Percentiles rank a stretch among this genome's conserved stretches.
Conservation (phyloP, 768 basidiomycete species). For the Gautieria morchelliformis region DNA sequence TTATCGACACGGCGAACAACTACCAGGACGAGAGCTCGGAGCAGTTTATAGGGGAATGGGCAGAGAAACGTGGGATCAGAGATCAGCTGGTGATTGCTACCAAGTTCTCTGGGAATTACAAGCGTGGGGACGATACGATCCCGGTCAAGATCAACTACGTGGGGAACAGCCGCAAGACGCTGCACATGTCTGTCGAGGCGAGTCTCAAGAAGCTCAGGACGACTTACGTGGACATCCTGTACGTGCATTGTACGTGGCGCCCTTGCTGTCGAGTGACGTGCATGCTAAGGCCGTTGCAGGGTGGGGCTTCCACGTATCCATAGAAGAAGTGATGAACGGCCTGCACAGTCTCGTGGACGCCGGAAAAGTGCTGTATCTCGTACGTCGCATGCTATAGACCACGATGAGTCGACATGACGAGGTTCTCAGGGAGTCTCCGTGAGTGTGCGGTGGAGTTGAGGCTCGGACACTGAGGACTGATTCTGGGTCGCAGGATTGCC, state of each 20-base stretch:
- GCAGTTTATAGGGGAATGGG: conserved; percentile 40
- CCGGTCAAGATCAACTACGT: conserved; percentile 16
- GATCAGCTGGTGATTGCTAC: conserved; percentile 38
- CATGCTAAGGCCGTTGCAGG: conserved; percentile 17
- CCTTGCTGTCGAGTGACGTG: conserved; percentile 12
- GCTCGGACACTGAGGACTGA: background rate
- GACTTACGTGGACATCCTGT: conserved; percentile 16
- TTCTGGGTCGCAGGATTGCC: conserved; percentile 9
- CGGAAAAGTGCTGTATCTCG: conserved; percentile 32
- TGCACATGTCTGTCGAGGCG: conserved; percentile 16
- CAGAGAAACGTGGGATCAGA: conserved; percentile 29
- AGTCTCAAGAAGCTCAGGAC: conserved; percentile 17
- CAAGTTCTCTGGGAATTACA: conserved; percentile 27
- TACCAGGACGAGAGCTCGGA: conserved; percentile 32
- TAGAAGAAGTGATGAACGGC: conserved; percentile 34
- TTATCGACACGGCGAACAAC: conserved; percentile 15
- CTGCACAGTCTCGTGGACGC: conserved; percentile 29
- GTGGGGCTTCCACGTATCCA: conserved; percentile 34
- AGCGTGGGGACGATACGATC: conserved; percentile 13
- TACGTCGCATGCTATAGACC: background rate
- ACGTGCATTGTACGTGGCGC: conserved; percentile 17
- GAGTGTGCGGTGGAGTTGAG: background rate
- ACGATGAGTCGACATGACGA: background rate
- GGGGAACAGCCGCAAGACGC: conserved; percentile 23
- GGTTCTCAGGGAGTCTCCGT: conserved; percentile 1